Evolutionary conservation across 306 rosid species (phyloP).

Genomic region (Inga laurina): DNA sequence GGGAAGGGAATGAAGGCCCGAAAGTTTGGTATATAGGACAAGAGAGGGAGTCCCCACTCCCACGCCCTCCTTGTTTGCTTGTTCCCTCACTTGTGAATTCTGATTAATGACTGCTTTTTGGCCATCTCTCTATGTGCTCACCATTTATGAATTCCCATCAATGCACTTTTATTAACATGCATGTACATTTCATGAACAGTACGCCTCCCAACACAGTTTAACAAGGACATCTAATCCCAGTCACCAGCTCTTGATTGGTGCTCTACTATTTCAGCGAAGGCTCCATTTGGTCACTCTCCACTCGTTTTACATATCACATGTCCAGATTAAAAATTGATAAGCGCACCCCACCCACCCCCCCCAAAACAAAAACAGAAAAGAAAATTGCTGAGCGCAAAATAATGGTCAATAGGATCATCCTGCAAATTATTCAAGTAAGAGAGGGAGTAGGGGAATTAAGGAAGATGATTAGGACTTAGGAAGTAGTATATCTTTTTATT

Average conservation of each 20-base stretch:
- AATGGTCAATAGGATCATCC: too few species aligned
- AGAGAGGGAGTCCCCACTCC: constrained; percentile 39
- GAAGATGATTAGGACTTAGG: too few species aligned
- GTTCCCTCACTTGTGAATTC: constrained; percentile 40
- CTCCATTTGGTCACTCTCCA: background rate
- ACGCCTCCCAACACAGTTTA: constrained; percentile 15
- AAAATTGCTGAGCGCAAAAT: background rate
- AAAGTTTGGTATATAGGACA: constrained; percentile 23
- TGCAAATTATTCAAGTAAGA: too few species aligned
- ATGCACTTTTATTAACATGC: constrained; percentile 24
- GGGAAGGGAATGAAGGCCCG: constrained; percentile 35
- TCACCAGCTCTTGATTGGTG: background rate
- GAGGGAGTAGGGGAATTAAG: too few species aligned
- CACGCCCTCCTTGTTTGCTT: constrained; percentile 33
- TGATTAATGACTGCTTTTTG: constrained; percentile 28
- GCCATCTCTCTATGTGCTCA: constrained; percentile 18
- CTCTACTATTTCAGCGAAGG: background rate
- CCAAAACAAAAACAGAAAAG: background rate
- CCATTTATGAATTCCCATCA: constrained; percentile 26
- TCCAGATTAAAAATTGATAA: background rate
- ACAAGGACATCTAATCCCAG: background rate
- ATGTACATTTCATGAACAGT: constrained; percentile 4
- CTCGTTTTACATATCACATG: background rate
- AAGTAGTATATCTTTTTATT: too few species aligned
- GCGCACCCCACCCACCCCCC: background rate